Base-by-base conservation (phyloP, 202 grass and related monocot species). In the Panicum hallii region DNA sequence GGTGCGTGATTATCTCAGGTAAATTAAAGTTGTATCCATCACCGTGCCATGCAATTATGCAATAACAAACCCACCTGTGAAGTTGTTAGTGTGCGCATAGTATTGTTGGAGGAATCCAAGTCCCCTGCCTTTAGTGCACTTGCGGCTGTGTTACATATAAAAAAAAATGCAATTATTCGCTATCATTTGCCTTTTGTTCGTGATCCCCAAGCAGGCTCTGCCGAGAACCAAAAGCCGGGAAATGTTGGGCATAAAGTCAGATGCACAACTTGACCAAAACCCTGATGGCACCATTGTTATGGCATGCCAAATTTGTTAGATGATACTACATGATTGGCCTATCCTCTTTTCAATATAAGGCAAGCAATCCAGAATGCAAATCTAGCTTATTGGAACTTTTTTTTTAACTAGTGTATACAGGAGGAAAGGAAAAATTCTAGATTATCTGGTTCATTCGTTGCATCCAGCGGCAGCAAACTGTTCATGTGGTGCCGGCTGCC, bases 381-480 rank as follows among this genome's bases (percentile, higher is more conserved):
- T 87, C 85, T 87, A 68, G 62, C 49, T 67, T 67, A 52, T 81
- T 81, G 49, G 84, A 58, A 19, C 78, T 60, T 87, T 74, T 67
- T 5, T 60, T 81, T 74, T 74, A 58, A 57, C 52, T 28, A 67
- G 44, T 72, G 61, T 32, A 34, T 63, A 62, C 67, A 67, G 63
- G 20, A 79, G 13, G 26, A 71, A 61, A 79, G 46, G 3, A 36
- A 56, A 79, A 65, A 55, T 15, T 80, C 23, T 65, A 13, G 68
- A 80, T 32, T 66, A 47, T 81, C 73, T 41, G 28, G 50, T 68
- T 57, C 22, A 19, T 43, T 76, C 34, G 11, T 45, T 17, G 49
- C 50, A 45, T 67, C 62, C 13, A 36, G 61, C 45, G 67, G 55
- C 63, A 72, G n/a, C n/a, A 32, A 40, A 75, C 52, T 78, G 40